Percentiles rank a stretch among this genome's conserved stretches.
phyloP scores from a whole-genome alignment of 163 green algal species.

The Coccomyxa subellipsoidea region DNA sequence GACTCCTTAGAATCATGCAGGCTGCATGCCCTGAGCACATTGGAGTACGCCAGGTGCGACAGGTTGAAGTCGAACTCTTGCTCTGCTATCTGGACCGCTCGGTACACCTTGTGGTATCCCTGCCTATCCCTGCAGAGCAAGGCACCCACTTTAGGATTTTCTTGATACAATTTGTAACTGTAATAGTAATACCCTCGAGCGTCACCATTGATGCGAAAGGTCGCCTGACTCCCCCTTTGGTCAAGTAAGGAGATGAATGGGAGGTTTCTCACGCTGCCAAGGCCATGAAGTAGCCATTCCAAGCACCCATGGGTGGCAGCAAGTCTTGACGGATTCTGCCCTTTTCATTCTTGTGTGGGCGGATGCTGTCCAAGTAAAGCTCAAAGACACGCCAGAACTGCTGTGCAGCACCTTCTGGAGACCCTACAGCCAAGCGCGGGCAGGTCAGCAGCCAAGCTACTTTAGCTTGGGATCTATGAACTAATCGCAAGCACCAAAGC shows the following conservation, averaged over 20 bases:
- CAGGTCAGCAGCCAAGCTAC: too few relatives aligned
- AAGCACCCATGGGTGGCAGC: not conserved
- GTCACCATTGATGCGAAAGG: too few relatives aligned
- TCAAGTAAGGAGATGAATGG: too few relatives aligned
- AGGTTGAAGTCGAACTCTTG: not conserved
- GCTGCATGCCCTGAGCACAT: not conserved
- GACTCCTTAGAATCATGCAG: not conserved
- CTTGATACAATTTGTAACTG: too few relatives aligned
- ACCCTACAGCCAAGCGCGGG: not conserved
- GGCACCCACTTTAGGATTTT: too few relatives aligned
- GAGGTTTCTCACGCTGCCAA: not conserved
- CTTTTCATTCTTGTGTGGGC: not conserved
- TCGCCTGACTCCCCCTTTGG: too few relatives aligned
- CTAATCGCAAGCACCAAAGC: too few relatives aligned
- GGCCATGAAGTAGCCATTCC: conserved; percentile 5
- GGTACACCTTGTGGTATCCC: not conserved
- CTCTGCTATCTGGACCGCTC: not conserved
- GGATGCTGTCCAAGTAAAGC: not conserved
- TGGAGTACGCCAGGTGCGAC: not conserved
- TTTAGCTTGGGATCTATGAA: too few relatives aligned
- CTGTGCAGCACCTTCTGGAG: not conserved
- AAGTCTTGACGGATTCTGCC: not conserved
- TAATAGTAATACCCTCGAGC: too few relatives aligned
- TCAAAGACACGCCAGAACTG: not conserved
- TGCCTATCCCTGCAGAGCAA: not conserved